These are phyloP conservation scores for Ophiostoma montium DNA, from an alignment of 2,329 filamentous ascomycete genomes.

Conservation along the genomic window DNA sequence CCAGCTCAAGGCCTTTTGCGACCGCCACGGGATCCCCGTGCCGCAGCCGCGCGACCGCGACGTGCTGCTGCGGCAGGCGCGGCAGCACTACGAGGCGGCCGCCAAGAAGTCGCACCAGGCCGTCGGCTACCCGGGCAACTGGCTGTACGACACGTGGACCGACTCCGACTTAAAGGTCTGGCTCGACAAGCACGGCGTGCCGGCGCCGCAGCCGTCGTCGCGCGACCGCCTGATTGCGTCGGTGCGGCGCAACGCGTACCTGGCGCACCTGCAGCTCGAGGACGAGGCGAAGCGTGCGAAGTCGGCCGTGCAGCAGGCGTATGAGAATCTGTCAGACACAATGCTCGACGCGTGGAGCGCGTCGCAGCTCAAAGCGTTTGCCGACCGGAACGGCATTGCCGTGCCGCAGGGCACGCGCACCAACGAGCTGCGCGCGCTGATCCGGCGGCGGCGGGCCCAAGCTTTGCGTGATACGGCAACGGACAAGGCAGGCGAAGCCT, in stretches of 20 bases:
- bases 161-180: constrained; percentile 89
- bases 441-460: constrained; percentile 71
- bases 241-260: constrained; percentile 79
- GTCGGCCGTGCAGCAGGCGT: constrained; percentile 40
- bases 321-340: constrained; percentile 64
- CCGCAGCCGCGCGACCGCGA: constrained; percentile 82
- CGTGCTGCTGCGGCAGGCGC: constrained; percentile 60
- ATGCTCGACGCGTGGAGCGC: constrained; percentile 87
- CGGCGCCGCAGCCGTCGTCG: constrained; percentile 67
- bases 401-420: constrained; percentile 84
- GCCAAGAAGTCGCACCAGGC: constrained; percentile 67
- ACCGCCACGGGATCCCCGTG: constrained; percentile 73
- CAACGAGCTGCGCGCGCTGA: constrained; percentile 79
- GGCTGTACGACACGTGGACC: constrained; percentile 84
- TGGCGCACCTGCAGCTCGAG: constrained; percentile 57
- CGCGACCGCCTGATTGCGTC: constrained; percentile 81
- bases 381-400: constrained; percentile 75
- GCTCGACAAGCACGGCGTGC: constrained; percentile 78
- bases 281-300: constrained; percentile 30
- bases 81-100: constrained; percentile 64
- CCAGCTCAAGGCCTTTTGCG: constrained; percentile 82
- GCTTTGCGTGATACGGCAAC: constrained; percentile 52
- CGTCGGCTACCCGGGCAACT: constrained; percentile 78
- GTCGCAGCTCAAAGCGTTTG: constrained; percentile 77
- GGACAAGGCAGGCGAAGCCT: constrained; percentile 40